Conservation (phyloP, 2,329 filamentous ascomycete species). For the Byssochlamys sp. region DNA sequence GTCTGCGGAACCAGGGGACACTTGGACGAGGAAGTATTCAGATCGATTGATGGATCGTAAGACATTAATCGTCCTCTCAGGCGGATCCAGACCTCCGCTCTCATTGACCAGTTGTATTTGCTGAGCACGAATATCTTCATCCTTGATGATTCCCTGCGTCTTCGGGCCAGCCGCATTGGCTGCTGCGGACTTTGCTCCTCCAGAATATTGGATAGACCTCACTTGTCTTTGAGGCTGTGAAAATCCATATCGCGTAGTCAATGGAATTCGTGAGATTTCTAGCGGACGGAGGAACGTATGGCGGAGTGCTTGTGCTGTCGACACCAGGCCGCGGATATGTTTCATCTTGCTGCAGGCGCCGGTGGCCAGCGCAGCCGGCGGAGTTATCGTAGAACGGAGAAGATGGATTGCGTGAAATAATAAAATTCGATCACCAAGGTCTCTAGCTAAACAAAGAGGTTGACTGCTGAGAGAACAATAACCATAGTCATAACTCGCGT, state of each 20-base stretch:
- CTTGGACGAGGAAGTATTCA: conserved; percentile 44
- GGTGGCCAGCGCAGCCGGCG: background rate
- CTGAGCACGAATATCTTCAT: conserved; percentile 25
- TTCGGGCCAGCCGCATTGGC: background rate
- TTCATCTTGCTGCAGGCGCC: conserved; percentile 18
- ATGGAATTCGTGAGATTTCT: conserved; percentile 7
- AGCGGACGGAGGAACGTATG: conserved; percentile 19
- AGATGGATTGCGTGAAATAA: background rate
- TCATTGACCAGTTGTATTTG: conserved; percentile 27
- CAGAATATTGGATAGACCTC: conserved; percentile 11
- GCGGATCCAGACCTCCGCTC: conserved; percentile 20
- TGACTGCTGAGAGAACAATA: background rate
- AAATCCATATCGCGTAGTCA: conserved; percentile 6
- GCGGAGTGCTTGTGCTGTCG: conserved; percentile 23
- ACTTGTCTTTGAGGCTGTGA: conserved; percentile 7
- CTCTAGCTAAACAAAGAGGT: background rate
- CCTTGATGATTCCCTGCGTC: conserved; percentile 12
- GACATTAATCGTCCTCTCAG: conserved; percentile 17
- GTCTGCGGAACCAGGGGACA: conserved; percentile 26
- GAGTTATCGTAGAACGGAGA: background rate
- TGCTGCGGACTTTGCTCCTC: background rate
- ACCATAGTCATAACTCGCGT: background rate
- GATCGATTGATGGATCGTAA: conserved; percentile 41
- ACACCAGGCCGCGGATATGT: conserved; percentile 23
- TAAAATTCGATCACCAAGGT: background rate